These are phyloP conservation scores for Aureobasidium vineae DNA, from an alignment of 2,329 filamentous ascomycete species.

Conservation along the genomic window DNA sequence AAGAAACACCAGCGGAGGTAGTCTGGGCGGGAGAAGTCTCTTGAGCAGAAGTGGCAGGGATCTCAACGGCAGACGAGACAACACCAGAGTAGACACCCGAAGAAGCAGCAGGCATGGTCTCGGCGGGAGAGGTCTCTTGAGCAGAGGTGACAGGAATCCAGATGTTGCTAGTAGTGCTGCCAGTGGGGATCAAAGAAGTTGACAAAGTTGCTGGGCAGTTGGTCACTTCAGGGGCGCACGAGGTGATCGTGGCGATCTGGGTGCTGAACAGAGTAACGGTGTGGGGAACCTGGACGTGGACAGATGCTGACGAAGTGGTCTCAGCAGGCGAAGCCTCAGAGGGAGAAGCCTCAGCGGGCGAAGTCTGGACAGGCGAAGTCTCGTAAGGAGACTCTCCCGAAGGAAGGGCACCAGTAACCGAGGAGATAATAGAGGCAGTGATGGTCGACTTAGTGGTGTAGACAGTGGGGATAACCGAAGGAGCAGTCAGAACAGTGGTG, in stretches of 20 bases:
- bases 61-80: background rate
- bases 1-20: constrained; percentile 26
- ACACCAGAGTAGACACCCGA: constrained; percentile 7
- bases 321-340: constrained; percentile 22
- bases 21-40: constrained; percentile 24
- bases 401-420: constrained; percentile 25
- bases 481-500: constrained; percentile 16
- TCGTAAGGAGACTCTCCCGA: constrained; percentile 29
- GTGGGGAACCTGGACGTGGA: constrained; percentile 10
- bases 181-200: constrained; percentile 8
- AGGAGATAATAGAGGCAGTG: constrained; percentile 18
- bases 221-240: constrained; percentile 26
- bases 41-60: constrained; percentile 12
- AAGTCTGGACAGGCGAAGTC: constrained; percentile 30
- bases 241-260: constrained; percentile 28
- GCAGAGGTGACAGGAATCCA: constrained; percentile 25
- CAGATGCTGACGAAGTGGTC: constrained; percentile 17
- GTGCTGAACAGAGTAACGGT: constrained; percentile 29
- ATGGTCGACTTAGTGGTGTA: constrained; percentile 28
- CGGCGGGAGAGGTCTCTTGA: constrained; percentile 17
- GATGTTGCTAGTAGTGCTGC: constrained; percentile 16
- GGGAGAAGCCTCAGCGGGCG: constrained; percentile 29
- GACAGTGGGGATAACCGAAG: constrained; percentile 2
- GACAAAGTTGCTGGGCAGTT: constrained; percentile 7
- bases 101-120: constrained; percentile 18